These are phyloP conservation scores for Ophiostoma sp. DNA, from an alignment of 2,329 filamentous ascomycete genomes.

Conservation along the genomic window DNA sequence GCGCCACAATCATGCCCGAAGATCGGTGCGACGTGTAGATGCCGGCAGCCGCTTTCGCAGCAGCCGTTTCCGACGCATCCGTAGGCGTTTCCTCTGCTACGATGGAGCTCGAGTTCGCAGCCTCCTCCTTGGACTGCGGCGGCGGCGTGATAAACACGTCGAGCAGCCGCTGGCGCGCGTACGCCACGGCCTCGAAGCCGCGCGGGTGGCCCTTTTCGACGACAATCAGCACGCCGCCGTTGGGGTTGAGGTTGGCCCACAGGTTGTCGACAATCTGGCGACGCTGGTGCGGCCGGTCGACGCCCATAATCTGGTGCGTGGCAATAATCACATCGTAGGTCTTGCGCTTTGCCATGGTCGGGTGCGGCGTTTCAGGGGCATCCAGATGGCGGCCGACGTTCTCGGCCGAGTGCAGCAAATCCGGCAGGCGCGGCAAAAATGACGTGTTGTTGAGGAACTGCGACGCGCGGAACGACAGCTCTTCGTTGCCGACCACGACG, in stretches of 20 bases:
- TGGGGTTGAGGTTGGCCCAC: constrained; percentile 76
- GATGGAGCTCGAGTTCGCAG: background rate
- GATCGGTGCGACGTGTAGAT: constrained; percentile 40
- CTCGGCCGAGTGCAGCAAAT: constrained; percentile 65
- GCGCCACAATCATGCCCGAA: constrained; percentile 59
- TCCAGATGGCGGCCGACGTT: constrained; percentile 56
- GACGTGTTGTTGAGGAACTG: constrained; percentile 79
- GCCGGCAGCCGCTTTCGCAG: background rate
- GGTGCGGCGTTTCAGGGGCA: constrained; percentile 46
- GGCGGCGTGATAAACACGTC: constrained; percentile 67
- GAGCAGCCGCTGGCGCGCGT: constrained; percentile 72
- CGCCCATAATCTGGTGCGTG: constrained; percentile 71
- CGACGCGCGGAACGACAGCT: constrained; percentile 69
- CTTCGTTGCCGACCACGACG: constrained; percentile 70
- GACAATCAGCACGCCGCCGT: constrained; percentile 80
- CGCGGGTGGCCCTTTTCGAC: constrained; percentile 87
- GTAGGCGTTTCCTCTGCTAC: constrained; percentile 14
- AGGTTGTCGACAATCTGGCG: constrained; percentile 79
- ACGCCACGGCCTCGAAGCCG: constrained; percentile 87
- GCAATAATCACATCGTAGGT: constrained; percentile 86
- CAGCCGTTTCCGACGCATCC: constrained; percentile 22
- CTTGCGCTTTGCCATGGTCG: constrained; percentile 51
- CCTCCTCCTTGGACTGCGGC: constrained; percentile 28
- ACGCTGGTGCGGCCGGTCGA: constrained; percentile 70
- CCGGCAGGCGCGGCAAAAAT: constrained; percentile 85